Percentiles rank a stretch among this genome's conserved stretches.
Conservation (phyloP, 139 green algal species). For the Auxenochlorella pyrenoidosa region DNA sequence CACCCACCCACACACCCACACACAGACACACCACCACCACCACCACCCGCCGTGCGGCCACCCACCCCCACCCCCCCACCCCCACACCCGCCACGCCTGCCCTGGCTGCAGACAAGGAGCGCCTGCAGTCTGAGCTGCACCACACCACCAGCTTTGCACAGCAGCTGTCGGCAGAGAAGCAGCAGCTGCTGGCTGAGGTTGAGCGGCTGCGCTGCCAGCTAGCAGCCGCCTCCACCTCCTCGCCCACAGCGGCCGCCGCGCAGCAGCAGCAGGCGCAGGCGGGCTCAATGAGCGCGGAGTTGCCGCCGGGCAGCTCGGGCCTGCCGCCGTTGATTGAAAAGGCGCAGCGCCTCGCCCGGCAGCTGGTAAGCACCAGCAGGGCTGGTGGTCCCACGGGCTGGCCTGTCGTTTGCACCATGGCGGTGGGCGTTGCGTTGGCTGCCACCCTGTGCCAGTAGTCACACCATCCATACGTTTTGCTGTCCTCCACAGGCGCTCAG, state of each 20-base stretch:
- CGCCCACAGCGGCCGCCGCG: neutral
- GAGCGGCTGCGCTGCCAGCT: conserved; percentile 16
- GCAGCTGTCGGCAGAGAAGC: conserved; percentile 4
- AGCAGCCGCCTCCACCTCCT: neutral
- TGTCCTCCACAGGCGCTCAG: too few species aligned
- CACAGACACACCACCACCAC: too few species aligned
- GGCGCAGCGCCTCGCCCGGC: neutral
- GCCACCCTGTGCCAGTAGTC: too few species aligned
- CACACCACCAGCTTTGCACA: neutral
- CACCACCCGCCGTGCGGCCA: neutral
- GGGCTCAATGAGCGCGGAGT: neutral
- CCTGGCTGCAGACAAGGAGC: conserved; percentile 9
- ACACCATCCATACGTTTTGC: too few species aligned
- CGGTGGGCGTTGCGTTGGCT: too few species aligned
- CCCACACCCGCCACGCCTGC: neutral
- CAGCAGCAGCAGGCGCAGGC: neutral
- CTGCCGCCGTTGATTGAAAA: conserved; percentile 5
- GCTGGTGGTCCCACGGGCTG: too few species aligned
- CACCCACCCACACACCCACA: too few species aligned
- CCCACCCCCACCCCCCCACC: neutral
- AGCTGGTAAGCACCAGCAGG: neutral
- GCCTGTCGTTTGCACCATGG: too few species aligned
- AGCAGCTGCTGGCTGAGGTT: conserved; percentile 6
- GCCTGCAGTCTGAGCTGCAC: conserved; percentile 6
- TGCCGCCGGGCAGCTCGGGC: neutral